Base-by-base conservation (phyloP, 371 early-diverging fungal species). In the Parasitella parasitica region DNA sequence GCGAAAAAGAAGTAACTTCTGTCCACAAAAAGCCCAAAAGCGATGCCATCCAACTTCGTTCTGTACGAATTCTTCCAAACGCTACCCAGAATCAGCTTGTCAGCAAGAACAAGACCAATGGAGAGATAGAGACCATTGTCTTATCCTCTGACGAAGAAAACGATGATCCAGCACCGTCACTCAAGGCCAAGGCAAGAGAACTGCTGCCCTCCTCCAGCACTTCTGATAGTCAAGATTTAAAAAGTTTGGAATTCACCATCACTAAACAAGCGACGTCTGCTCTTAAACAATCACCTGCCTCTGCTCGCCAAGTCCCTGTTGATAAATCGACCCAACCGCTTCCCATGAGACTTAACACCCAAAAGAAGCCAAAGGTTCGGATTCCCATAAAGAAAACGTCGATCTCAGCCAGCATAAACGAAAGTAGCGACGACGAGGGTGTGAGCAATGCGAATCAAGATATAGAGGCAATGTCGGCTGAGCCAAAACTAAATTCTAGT, bases 121-220 rank as follows among this genome's bases (percentile, higher is more conserved):
- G 16, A 28, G 28, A 6, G 6, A 18, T 49, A 2, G 59, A 59
- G 18, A 37, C 52, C 6, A 59, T 59, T 20, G 59, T 59, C 9
- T 30, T 59, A 20, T 59, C 59, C 3, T 59, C 59, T 4, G 59
- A 59, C 6, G 59, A 59, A 28, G 59, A 59, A 36, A 49, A 28
- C 1, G 49, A 49, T 49, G 49, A 49, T 49, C 16, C 28, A 15
- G 15, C 26, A 15, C 49, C 5, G 2, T 3, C 26, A 28, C 28
- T 49, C n/a, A 28, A 49, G 43, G 11, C 7, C 22, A 43, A 43
- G 18, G 9, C 43, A 15, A 49, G 28, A 15, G 1, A 26, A 20
- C 24, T 26, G 1, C 6, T 13, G 28, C 28, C 27, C 4, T 28
- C 27, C 6, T 13, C 2, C 12, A 49, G 49, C 16, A 13, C 27